Base-by-base conservation (phyloP, 345 rosid genomes). In the Carallia pectinifolia region DNA sequence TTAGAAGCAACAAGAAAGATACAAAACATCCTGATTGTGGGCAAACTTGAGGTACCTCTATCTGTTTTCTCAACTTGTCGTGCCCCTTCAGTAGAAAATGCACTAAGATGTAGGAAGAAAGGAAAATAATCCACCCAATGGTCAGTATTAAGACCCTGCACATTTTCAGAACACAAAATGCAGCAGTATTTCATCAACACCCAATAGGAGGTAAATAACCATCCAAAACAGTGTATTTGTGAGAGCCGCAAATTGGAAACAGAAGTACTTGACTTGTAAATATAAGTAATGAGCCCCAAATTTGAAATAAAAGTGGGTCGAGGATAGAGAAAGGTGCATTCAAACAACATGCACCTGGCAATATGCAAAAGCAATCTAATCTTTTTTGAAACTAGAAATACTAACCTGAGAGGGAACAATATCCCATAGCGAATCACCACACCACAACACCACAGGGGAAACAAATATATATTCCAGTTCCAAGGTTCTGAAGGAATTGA, bases 401-500 rank as follows among this genome's bases (percentile, higher is more conserved):
- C 87, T 3, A 66, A 96, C 99, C 99, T 90, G 74, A 77, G 61
- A 16, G 98, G 99, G 80, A 96, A 96, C 63, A 90, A 84, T 67
- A 96, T 53, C 62, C 90, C 86, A 77, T 92, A 92, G 74, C 99
- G 85, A 79, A 90, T 61, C 50, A 85, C 77, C 79, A 92, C 97
- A 13, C 99, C 99, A 1, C 59, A 84, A 69, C 99, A 96, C 97
- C 97, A 92, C 17, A 92, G 74, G 40, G 98, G 98, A 79, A 96
- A 96, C 67, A 96, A 72, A 70, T 90, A 96, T 33, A 96, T 71
- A 73, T 96, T 96, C 97, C 99, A 92, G 72, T 89, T 96, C 99
- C 99, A 92, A 34, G 92, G 97, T 68, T 96, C 99, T 4, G 90
- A 92, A 31, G 94, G 84, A 87, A 79, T 96, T 12, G 97, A 92